Conservation (phyloP, 1,284 basidiomycete genomes). For the Ceratobasidium theobromae region DNA sequence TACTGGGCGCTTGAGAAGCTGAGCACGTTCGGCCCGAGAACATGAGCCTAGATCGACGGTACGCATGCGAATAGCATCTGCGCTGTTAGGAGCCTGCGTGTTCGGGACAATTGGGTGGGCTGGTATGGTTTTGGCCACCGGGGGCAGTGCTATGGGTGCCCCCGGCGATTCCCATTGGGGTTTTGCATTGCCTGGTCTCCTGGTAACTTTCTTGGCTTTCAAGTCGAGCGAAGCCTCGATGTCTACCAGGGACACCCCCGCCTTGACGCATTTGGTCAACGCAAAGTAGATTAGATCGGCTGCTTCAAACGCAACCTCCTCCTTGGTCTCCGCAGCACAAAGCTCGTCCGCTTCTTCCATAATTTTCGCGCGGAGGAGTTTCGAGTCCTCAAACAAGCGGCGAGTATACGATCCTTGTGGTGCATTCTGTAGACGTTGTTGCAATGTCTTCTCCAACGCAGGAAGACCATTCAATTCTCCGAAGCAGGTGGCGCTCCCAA, state of each 20-base stretch:
- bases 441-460: constrained; percentile 81
- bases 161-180: constrained; percentile 65
- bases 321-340: constrained; percentile 76
- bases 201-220: constrained; percentile 86
- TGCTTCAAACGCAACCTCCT: constrained; percentile 93
- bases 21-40: constrained; percentile 57
- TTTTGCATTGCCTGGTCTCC: constrained; percentile 93
- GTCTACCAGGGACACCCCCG: constrained; percentile 83
- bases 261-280: constrained; percentile 80
- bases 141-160: constrained; percentile 41
- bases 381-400: constrained; percentile 81
- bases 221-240: constrained; percentile 83
- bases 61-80: constrained; percentile 67
- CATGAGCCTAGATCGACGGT: constrained; percentile 62
- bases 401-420: constrained; percentile 93
- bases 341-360: constrained; percentile 99
- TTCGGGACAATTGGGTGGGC: constrained; percentile 41
- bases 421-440: constrained; percentile 69
- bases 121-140: constrained; percentile 37
- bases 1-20: constrained; percentile 86
- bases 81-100: constrained; percentile 37
- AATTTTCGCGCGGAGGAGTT: constrained; percentile 87
- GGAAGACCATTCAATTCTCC: constrained; percentile 74
- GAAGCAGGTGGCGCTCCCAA: constrained; percentile 85
- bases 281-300: constrained; percentile 97